Conservation (phyloP, 495 filamentous ascomycete species). For the Penicillium steckii region DNA sequence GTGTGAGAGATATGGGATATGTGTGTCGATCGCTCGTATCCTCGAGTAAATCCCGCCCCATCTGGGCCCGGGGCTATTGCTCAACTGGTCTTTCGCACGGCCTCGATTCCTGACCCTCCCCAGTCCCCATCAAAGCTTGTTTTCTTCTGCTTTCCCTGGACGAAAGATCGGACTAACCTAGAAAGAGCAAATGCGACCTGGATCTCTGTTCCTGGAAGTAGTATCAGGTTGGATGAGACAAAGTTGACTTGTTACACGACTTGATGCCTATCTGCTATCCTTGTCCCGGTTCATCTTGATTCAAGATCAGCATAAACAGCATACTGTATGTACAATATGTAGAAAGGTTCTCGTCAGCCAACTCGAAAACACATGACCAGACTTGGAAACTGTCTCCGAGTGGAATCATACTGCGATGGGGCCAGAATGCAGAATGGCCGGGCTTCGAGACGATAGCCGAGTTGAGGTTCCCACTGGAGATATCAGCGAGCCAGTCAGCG, state of each 20-base stretch:
- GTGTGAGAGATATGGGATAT: too few relatives aligned
- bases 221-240: constrained; percentile 2
- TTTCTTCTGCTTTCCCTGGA: constrained; percentile 7
- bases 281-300: neutral
- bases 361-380: neutral
- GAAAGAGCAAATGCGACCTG: constrained; percentile 5
- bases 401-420: neutral
- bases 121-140: constrained; percentile 26
- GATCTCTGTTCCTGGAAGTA: constrained; percentile 1
- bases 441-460: constrained; percentile 1
- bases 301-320: neutral
- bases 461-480: neutral
- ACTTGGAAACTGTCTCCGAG: neutral
- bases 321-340: too few relatives aligned
- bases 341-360: too few relatives aligned
- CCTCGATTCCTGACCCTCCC: constrained; percentile 1
- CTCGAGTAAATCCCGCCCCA: neutral
- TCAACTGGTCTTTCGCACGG: neutral
- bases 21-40: constrained; percentile 29
- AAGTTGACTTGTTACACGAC: neutral
- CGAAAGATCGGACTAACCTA: constrained; percentile 8
- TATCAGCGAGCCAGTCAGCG: neutral
- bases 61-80: neutral
- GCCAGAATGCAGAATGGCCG: neutral
- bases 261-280: neutral